These are phyloP conservation scores for Aspergillus pseudoglaucus DNA, from an alignment of 2,329 filamentous ascomycete genomes.

Conservation along the genomic window DNA sequence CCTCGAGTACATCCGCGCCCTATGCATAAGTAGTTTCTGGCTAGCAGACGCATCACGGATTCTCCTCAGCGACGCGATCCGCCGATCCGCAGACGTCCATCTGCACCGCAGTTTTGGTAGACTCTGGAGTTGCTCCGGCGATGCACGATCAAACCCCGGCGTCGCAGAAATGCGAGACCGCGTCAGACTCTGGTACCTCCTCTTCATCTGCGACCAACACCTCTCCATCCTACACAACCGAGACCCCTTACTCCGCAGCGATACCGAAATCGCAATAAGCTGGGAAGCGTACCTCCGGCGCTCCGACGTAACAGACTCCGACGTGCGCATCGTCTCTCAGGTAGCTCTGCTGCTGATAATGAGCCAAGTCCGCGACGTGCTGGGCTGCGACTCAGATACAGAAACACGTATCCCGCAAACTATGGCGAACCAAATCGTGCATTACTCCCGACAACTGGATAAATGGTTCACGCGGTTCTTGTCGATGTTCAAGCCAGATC, in stretches of 20 bases:
- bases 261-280: conserved; percentile 29
- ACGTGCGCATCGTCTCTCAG: conserved; percentile 28
- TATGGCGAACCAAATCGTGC: conserved; percentile 19
- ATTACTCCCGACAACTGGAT: conserved; percentile 23
- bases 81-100: conserved; percentile 24
- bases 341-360: conserved; percentile 31
- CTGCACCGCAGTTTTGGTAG: conserved; percentile 37
- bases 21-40: conserved; percentile 49
- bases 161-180: conserved; percentile 21
- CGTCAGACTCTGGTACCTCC: conserved; percentile 29
- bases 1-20: conserved; percentile 42
- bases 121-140: conserved; percentile 4
- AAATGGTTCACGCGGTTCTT: conserved; percentile 24
- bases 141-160: conserved; percentile 2
- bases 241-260: conserved; percentile 28
- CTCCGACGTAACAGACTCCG: conserved; percentile 26
- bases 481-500: conserved; percentile 16
- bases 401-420: conserved; percentile 20
- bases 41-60: conserved; percentile 44
- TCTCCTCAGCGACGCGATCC: conserved; percentile 24
- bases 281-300: conserved; percentile 29
- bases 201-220: conserved; percentile 33
- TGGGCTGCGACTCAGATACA: conserved; percentile 23
- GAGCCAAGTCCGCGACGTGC: conserved; percentile 29
- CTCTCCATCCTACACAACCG: conserved; percentile 32